Evolutionary conservation across 306 rosid genomes (phyloP).

Genomic region (Prosopis cineraria): DNA sequence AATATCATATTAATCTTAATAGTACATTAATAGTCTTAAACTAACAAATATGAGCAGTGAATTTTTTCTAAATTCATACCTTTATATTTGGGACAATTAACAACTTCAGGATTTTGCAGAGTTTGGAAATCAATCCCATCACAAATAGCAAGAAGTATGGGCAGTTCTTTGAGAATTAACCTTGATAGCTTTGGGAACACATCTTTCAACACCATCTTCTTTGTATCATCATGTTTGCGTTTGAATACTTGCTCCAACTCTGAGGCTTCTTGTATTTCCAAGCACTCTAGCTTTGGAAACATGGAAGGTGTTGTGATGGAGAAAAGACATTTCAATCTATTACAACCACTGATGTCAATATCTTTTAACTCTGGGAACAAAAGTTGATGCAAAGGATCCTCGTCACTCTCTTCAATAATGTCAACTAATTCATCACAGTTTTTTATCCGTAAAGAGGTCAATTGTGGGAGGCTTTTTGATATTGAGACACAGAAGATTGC

Average conservation of each 20-base stretch:
- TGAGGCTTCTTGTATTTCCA: neutral
- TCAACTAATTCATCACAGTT: neutral
- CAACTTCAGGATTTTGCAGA: rapidly evolving
- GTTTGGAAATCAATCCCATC: neutral
- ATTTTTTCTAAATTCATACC: neutral
- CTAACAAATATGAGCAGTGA: neutral
- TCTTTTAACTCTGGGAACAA: neutral
- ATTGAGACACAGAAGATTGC: neutral
- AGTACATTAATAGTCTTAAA: too few species aligned
- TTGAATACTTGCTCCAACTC: neutral
- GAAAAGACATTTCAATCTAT: neutral
- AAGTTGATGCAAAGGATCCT: neutral
- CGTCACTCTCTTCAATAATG: neutral
- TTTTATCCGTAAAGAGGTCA: neutral
- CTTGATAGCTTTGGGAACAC: neutral
- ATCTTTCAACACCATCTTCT: neutral
- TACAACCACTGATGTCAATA: neutral
- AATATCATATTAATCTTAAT: neutral
- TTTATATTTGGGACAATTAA: neutral
- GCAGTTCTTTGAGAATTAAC: neutral
- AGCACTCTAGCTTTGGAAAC: rapidly evolving
- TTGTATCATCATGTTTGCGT: neutral
- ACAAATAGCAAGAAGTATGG: neutral
- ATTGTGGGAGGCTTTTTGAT: neutral
- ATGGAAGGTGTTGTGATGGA: neutral